Percentiles rank a stretch among this genome's conserved stretches.
phyloP scores from a whole-genome alignment of 1,139 yeast species.

The Nadsonia starkeyi-henricii region DNA sequence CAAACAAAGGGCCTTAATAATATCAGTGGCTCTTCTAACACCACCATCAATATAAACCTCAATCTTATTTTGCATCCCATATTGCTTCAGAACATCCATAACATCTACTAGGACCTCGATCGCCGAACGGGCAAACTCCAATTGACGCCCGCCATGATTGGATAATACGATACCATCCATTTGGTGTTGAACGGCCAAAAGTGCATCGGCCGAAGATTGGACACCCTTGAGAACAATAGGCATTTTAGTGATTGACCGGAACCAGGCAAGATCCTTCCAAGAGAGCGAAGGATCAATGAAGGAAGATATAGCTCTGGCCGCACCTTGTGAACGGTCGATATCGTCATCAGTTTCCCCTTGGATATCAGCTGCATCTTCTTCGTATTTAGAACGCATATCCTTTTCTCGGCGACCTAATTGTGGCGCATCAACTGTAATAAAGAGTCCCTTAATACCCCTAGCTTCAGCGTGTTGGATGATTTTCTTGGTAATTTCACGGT shows the following conservation, averaged over 20 bases:
- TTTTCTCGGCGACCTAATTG: conserved; percentile 83
- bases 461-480: conserved; percentile 60
- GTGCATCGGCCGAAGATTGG: conserved; percentile 54
- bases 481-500: conserved; percentile 43
- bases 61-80: conserved; percentile 37
- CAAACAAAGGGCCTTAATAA: conserved; percentile 55
- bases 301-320: conserved; percentile 72
- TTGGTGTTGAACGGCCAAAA: conserved; percentile 47
- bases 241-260: conserved; percentile 41
- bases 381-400: conserved; percentile 46
- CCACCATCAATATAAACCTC: conserved; percentile 68
- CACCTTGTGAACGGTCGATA: conserved; percentile 64
- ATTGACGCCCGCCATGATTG: conserved; percentile 71
- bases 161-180: conserved; percentile 56
- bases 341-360: conserved; percentile 28
- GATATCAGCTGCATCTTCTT: conserved; percentile 42
- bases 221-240: conserved; percentile 61
- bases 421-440: conserved; percentile 90
- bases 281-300: conserved; percentile 71
- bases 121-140: conserved; percentile 56
- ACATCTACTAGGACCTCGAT: conserved; percentile 55
- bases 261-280: conserved; percentile 53
- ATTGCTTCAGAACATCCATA: conserved; percentile 37
- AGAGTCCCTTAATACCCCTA: conserved; percentile 65
- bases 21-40: conserved; percentile 58